A percentile compares a stretch with the other conserved stretches of the same genome.
Evolutionary conservation across 192 early-diverging fungal genomes (phyloP).

Genomic region (Gryganskiella cystojenkinii): DNA sequence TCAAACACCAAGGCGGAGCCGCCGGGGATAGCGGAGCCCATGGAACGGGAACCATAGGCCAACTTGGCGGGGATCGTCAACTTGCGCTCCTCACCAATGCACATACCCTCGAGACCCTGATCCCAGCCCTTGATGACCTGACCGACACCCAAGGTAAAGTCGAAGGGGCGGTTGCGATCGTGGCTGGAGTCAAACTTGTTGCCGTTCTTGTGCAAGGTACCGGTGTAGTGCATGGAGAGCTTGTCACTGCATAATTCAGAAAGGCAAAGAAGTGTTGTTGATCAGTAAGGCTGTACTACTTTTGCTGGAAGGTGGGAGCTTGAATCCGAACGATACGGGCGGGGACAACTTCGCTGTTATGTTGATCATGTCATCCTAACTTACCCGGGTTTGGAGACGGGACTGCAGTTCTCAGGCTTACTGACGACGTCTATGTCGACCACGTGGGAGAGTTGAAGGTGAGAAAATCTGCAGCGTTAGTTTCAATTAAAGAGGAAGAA

Average conservation of each 20-base stretch:
- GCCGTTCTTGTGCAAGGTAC: slow-evolving; percentile 69
- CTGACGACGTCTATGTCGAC: slow-evolving; percentile 15
- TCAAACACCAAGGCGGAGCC: slow-evolving; percentile 82
- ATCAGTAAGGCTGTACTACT: background rate
- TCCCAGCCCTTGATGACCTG: slow-evolving; percentile 90
- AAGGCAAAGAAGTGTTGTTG: background rate
- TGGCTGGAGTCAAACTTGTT: slow-evolving; percentile 79
- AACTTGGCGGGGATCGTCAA: slow-evolving; percentile 77
- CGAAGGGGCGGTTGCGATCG: slow-evolving; percentile 73
- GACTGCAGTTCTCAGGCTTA: slow-evolving; percentile 38
- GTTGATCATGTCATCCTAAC: background rate
- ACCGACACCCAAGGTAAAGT: slow-evolving; percentile 73
- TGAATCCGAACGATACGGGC: too few relatives aligned
- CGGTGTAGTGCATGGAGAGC: slow-evolving; percentile 83
- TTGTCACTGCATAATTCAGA: slow-evolving; percentile 56
- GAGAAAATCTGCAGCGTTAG: background rate
- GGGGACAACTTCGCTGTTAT: too few relatives aligned
- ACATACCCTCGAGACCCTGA: slow-evolving; percentile 77
- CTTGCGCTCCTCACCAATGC: slow-evolving; percentile 81
- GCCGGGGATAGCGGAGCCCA: slow-evolving; percentile 55
- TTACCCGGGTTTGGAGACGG: slow-evolving; percentile 33
- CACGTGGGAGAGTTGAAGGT: background rate
- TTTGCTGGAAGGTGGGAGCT: too few relatives aligned
- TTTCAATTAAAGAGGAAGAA: background rate
- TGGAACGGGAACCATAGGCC: slow-evolving; percentile 63